Base-by-base conservation (phyloP, 768 basidiomycete genomes). In the Calocybe gangraenosa region DNA sequence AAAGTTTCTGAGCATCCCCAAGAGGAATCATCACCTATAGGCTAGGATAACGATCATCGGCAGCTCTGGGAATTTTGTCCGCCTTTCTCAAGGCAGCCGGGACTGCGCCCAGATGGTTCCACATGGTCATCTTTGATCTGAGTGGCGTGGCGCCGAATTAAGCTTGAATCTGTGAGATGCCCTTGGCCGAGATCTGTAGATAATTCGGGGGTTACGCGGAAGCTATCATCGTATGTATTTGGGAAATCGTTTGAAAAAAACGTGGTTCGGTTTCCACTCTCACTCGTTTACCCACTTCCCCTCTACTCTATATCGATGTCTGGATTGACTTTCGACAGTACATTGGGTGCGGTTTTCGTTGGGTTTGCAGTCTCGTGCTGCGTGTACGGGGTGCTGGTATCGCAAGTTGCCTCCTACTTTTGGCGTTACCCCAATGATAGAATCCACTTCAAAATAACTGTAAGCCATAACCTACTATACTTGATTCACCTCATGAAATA, bases 281-380 rank as follows among this genome's bases (percentile, higher is more conserved):
- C 34, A 35, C 25, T 28, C 25, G 25, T 28, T 28, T 11, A 28
- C 25, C 11, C 25, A 31, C 23, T 44, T 41, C 33, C 36, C 44
- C 14, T 28, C 32, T 11, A 23, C 37, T 15, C 22, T 33, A 18
- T 35, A 38, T 43, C 42, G 37, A 51, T 51, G 50, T 46, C 51
- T 19, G 36, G 31, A 32, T 32, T 46, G 44, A 62, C 51, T 42
- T 57, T 75, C 42, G 60, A 71, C 44, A 71, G 66, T 53, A 83
- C 82, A 1, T 69, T 84, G 13, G 83, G 83, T 28, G 81, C 82
- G 14, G 61, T 76, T 35, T 73, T 82, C 50, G 56, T 82, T 37
- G 83, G 83, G 23, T 81, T 81, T 49, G 70, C 74, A 1, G 60
- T 70, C 32, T 74, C 83, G 3, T 75, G 70, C 51, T 66, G 59